phyloP scores from a whole-genome alignment of 2,329 filamentous ascomycete species.

The Ophiostoma sp. region DNA sequence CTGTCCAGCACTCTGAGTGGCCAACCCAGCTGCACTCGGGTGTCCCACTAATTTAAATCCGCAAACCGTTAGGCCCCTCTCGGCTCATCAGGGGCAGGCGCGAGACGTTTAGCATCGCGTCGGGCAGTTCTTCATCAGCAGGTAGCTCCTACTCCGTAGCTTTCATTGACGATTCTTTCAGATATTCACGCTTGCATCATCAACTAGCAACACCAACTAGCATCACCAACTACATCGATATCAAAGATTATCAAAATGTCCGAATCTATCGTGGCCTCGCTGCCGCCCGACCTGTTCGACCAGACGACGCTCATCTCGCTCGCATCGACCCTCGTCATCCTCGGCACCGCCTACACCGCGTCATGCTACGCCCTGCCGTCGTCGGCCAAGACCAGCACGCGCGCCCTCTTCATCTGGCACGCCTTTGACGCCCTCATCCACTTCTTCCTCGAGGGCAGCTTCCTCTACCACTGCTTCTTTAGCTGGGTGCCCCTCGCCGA shows the following conservation, averaged over 20 bases:
- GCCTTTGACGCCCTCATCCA: slow-evolving; percentile 89
- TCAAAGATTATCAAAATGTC: slow-evolving; percentile 14
- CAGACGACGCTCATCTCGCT: slow-evolving; percentile 56
- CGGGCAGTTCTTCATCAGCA: not conserved
- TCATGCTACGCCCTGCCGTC: slow-evolving; percentile 47
- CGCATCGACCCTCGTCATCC: slow-evolving; percentile 49
- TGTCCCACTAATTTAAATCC: not conserved
- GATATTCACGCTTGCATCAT: not conserved
- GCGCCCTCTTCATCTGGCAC: slow-evolving; percentile 90
- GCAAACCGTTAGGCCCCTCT: not conserved
- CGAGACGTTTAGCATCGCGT: not conserved
- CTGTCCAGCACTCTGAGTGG: not conserved
- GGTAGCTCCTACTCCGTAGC: not conserved
- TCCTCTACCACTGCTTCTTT: slow-evolving; percentile 93
- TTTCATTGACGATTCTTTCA: not conserved
- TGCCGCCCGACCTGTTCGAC: slow-evolving; percentile 56
- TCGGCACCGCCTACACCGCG: slow-evolving; percentile 45
- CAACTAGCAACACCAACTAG: not conserved
- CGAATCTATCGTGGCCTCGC: slow-evolving; percentile 27
- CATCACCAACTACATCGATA: not conserved
- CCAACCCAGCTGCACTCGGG: not conserved
- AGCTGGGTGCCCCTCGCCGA: slow-evolving; percentile 40
- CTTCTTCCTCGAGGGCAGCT: slow-evolving; percentile 83
- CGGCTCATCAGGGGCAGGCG: not conserved
- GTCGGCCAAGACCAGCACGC: slow-evolving; percentile 57